Base-by-base conservation (phyloP, 345 rosid species). In the Geranium rotundifolium region DNA sequence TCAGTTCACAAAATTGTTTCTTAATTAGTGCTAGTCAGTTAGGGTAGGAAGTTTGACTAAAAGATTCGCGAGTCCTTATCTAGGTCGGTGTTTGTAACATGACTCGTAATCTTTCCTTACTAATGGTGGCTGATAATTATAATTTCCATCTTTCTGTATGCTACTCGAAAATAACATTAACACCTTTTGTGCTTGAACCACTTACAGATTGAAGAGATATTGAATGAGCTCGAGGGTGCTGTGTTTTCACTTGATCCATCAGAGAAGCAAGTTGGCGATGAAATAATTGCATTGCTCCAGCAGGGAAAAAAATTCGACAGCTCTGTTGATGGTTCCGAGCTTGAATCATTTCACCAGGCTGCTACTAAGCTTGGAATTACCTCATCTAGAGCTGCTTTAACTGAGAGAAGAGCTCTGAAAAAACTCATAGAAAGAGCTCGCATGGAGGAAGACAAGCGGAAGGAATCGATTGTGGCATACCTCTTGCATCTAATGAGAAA, bases 201-300 rank as follows among this genome's bases (percentile, higher is more conserved):
- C 46, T 67, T 69, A 72, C 87, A 95, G 99, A 82, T 95, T 71
- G 81, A 76, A 80, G 97, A 88, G 68, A 76, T 88, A 71, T 86
- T 81, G 23, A 72, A 70, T 67, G 97, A 95, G 64, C 82, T 95
- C 14, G 90, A 84, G 80, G 76, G 64, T 61, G 79, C 76, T 5
- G 79, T 68, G 31, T 95, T 95, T 73, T 75, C 79, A 12, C 87
- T 88, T 54, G 85, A 82, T 73, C 85, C 83, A 4, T 77, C 56
- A 5, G 99, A 95, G 86, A 95, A 95, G 62, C 92, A 95, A 85
- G 91, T 88, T 23, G 99, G 99, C 6, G 93, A 95, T 71, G 91
- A 86, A 54, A 82, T 95, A 65, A 83, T 95, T 59, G 68, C 80
- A 18, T 67, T 95, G 67, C 91, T 95, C 39, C 99, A 90, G 77